phyloP scores from a whole-genome alignment of 148 eudicot species.

The Spergularia bocconei region DNA sequence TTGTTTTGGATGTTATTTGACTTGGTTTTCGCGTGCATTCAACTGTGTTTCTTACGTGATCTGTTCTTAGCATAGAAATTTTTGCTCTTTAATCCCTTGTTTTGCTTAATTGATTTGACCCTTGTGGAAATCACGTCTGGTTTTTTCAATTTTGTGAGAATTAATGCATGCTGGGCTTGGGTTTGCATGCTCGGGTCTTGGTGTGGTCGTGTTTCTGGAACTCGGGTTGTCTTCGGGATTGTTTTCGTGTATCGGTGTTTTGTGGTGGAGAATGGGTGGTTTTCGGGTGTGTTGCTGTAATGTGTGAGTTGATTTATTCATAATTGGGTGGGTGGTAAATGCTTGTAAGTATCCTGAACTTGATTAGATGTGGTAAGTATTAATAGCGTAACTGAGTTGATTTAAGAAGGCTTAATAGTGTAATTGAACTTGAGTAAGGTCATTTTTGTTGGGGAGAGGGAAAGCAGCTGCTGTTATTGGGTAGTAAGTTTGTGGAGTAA shows the following conservation, averaged over 20 bases:
- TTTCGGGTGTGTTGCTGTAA: neutral
- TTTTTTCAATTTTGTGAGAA: neutral
- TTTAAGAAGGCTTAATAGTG: neutral
- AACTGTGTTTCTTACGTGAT: slow-evolving; percentile 9
- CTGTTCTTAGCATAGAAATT: slow-evolving; percentile 1
- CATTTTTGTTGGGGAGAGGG: neutral
- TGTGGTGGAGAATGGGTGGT: neutral
- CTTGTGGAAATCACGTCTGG: neutral
- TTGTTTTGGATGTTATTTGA: no score
- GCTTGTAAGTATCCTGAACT: neutral
- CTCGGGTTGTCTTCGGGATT: neutral
- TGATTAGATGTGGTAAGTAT: neutral
- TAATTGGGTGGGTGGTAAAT: neutral
- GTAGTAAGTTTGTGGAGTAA: neutral
- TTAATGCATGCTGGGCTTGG: slow-evolving; percentile 11
- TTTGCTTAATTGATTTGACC: slow-evolving; percentile 11
- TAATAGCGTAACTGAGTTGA: neutral
- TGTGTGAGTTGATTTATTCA: neutral
- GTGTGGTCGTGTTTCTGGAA: neutral
- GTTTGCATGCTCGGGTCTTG: slow-evolving; percentile 23
- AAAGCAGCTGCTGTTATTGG: neutral
- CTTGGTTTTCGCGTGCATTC: no score
- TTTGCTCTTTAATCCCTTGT: neutral
- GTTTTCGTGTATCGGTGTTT: no score
- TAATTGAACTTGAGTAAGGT: neutral